Base-by-base conservation (phyloP, 2,329 filamentous ascomycete genomes). In the Verticillium albo-atrum region DNA sequence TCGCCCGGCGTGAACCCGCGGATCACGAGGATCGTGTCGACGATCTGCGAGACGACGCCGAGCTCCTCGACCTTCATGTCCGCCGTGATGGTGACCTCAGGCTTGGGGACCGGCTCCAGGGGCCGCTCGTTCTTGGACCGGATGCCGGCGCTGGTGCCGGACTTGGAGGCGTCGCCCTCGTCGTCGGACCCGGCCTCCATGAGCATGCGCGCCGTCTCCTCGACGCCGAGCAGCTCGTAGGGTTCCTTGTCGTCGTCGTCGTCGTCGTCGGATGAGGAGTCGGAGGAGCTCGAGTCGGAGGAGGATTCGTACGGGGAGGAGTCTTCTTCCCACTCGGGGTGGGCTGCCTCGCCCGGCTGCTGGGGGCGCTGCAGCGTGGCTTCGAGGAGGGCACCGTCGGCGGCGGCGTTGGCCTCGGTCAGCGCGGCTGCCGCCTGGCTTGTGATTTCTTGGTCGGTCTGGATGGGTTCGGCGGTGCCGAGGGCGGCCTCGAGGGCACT, bases 271-370 rank as follows among this genome's bases (percentile, higher is more conserved):
- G 82, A 84, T 0, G 82, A 84, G 42, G 82, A 83, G 62, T 88
- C 84, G 2, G 85, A 87, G 66, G 75, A 79, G 68, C 77, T 81
- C 4, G 82, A 84, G 15, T 85, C 80, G 0, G 81, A 82, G 0
- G 84, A 90, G 6, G 88, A 90, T 68, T 88, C 85, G 68, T 89
- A 89, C 0, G 89, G 89, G 0, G 89, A 91, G 1, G 89, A 92
- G 68, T 94, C 90, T 7, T 82, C 77, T 70, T 96, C 91, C 91
- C 92, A 98, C 72, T 97, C 93, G 3, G 89, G 88, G 52, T 89
- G 79, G 12, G 75, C 78, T 58, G 25, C 27, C 55, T 72, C 64
- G 14, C 72, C 73, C 35, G 69, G 68, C 54, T 72, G 71, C n/a
- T 14, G 61, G 35, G 52, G 59, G 34, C 20, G 54, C 55, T 15